A percentile compares a stretch with the other conserved stretches of the same genome.
These are phyloP conservation scores for Magnusiomyces ingens DNA, from an alignment of 1,139 yeast genomes.

Conservation along the genomic window DNA sequence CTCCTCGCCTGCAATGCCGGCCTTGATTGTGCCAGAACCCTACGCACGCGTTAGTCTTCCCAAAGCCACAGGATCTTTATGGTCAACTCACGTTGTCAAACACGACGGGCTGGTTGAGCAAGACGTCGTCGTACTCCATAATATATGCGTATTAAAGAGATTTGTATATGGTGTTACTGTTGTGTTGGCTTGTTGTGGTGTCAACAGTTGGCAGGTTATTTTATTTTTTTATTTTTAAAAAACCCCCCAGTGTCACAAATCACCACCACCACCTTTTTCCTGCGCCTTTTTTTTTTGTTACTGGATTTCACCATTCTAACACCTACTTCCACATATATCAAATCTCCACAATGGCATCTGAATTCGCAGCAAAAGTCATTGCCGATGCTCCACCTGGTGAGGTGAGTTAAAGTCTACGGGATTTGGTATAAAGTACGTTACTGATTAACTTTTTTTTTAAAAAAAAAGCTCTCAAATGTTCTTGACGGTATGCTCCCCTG, in stretches of 20 bases:
- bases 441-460: conserved; percentile 18
- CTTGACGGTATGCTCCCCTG: conserved; percentile 21
- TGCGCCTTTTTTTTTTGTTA: too few relatives aligned
- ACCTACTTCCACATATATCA: background rate
- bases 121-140: conserved; percentile 33
- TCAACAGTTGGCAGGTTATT: too few relatives aligned
- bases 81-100: conserved; percentile 54
- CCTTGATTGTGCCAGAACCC: conserved; percentile 85
- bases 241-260: too few relatives aligned
- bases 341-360: conserved; percentile 3
- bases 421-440: conserved; percentile 24
- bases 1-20: conserved; percentile 93
- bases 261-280: too few relatives aligned
- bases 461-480: conserved; percentile 23
- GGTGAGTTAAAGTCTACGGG: conserved; percentile 24
- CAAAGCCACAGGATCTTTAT: background rate
- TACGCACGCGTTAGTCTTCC: conserved; percentile 15
- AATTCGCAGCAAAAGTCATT: conserved; percentile 36
- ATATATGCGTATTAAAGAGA: background rate
- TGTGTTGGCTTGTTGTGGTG: too few relatives aligned
- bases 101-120: conserved; percentile 79
- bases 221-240: too few relatives aligned
- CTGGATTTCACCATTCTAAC: too few relatives aligned
- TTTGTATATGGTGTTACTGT: background rate
- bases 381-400: conserved; percentile 52